Conservation (phyloP, 805 yeast species). For the Barnettozyma sp. region DNA sequence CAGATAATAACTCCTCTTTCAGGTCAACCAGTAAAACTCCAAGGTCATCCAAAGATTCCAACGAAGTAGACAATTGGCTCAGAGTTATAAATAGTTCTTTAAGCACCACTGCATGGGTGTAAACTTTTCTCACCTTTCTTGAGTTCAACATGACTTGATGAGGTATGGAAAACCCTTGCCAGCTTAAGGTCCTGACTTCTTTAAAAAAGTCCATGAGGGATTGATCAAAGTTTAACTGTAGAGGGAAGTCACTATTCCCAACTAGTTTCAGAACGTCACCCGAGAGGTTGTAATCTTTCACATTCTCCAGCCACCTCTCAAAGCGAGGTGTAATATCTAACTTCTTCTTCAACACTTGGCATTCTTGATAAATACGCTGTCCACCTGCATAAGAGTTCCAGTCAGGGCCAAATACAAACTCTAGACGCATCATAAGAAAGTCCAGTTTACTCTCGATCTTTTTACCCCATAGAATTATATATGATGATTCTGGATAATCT, state of each 20-base stretch:
- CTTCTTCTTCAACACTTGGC: constrained; percentile 37
- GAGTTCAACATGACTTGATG: constrained; percentile 40
- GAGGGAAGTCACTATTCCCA: constrained; percentile 23
- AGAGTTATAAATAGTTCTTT: constrained; percentile 44
- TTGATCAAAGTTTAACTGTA: constrained; percentile 48
- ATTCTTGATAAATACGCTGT: constrained; percentile 46
- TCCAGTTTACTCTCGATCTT: constrained; percentile 41
- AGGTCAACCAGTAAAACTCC: constrained; percentile 35
- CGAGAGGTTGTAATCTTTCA: constrained; percentile 19
- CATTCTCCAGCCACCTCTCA: constrained; percentile 42
- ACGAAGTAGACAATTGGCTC: constrained; percentile 23
- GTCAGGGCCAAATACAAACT: constrained; percentile 47
- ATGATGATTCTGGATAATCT: constrained; percentile 42
- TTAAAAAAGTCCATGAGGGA: constrained; percentile 37
- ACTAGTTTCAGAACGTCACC: constrained; percentile 37
- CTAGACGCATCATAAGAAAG: constrained; percentile 37
- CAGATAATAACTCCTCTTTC: constrained; percentile 27
- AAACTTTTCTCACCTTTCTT: constrained; percentile 41
- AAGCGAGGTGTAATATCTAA: constrained; percentile 38
- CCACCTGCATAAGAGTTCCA: constrained; percentile 68
- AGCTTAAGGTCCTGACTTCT: constrained; percentile 45
- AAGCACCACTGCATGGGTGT: constrained; percentile 51
- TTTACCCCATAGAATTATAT: constrained; percentile 45
- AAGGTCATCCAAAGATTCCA: constrained; percentile 35
- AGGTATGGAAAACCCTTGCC: constrained; percentile 53